These are phyloP conservation scores for Cladophialophora chaetospira DNA, from an alignment of 2,329 filamentous ascomycete genomes.

Conservation along the genomic window DNA sequence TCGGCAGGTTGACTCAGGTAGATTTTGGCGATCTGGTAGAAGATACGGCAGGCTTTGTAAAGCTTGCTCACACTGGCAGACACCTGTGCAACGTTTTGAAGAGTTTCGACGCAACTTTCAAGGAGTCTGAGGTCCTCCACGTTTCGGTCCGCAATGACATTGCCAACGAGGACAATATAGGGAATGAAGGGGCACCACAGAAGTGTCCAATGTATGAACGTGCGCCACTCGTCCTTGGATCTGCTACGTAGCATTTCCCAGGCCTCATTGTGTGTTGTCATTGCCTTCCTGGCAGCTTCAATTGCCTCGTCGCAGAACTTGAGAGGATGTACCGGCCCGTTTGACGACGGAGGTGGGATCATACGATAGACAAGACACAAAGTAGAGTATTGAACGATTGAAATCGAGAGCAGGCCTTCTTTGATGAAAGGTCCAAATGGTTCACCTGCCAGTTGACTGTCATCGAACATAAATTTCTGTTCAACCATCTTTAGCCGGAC, in stretches of 20 bases:
- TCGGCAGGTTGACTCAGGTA: conserved; percentile 10
- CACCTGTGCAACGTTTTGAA: conserved; percentile 18
- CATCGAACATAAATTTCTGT: conserved; percentile 13
- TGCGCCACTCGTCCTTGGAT: conserved; percentile 27
- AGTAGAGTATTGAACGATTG: conserved; percentile 52
- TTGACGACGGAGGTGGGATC: conserved; percentile 46
- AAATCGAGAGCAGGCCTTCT: conserved; percentile 40
- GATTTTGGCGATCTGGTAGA: conserved; percentile 21
- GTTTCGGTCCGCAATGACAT: conserved; percentile 23
- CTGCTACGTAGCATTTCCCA: conserved; percentile 20
- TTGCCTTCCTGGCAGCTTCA: conserved; percentile 53
- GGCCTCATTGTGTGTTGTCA: conserved; percentile 32
- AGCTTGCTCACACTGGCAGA: conserved; percentile 21
- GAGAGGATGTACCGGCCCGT: conserved; percentile 38
- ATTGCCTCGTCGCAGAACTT: conserved; percentile 55
- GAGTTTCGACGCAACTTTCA: conserved; percentile 33
- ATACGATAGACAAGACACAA: conserved; percentile 57
- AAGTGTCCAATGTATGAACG: conserved; percentile 48
- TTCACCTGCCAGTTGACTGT: not conserved
- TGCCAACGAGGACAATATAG: conserved; percentile 59
- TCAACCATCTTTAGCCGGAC: conserved; percentile 1
- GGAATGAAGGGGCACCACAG: conserved; percentile 61
- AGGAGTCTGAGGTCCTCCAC: conserved; percentile 22
- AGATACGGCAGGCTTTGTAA: conserved; percentile 21
- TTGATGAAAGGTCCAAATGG: not conserved